These are phyloP conservation scores for Backusella morwellensis DNA, from an alignment of 192 early-diverging fungal species.

Conservation along the genomic window DNA sequence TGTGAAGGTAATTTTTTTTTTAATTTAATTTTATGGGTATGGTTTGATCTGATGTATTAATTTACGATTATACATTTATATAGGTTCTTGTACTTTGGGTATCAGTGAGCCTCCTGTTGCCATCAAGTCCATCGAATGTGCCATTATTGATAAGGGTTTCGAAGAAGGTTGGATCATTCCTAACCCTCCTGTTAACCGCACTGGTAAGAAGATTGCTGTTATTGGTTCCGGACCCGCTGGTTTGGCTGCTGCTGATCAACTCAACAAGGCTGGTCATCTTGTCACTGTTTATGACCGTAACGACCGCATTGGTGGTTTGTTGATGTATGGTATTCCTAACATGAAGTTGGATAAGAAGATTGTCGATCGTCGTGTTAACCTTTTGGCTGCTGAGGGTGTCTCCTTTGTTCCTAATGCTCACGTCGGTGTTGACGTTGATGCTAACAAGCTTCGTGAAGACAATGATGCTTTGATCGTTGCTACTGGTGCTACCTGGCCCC, in stretches of 20 bases:
- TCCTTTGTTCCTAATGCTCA: slow-evolving; percentile 85
- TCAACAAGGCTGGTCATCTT: slow-evolving; percentile 93
- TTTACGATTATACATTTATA: background rate
- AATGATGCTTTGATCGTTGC: slow-evolving; percentile 87
- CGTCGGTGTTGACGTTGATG: slow-evolving; percentile 84
- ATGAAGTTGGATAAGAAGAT: slow-evolving; percentile 99
- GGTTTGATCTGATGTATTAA: background rate
- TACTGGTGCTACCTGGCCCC: slow-evolving; percentile 96
- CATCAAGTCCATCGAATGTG: slow-evolving; percentile 97
- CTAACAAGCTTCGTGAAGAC: slow-evolving; percentile 56
- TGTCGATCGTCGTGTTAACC: slow-evolving; percentile 91
- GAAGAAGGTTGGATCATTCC: slow-evolving; percentile 97
- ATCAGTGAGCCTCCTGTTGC: slow-evolving; percentile 94
- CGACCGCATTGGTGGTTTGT: slow-evolving; percentile 91
- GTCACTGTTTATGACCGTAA: slow-evolving; percentile 98
- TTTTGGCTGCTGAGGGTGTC: slow-evolving; percentile 94
- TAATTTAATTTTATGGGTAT: background rate
- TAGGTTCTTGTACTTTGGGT: slow-evolving; percentile 75
- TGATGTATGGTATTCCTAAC: slow-evolving; percentile 99
- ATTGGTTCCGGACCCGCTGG: slow-evolving; percentile 98
- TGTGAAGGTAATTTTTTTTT: background rate
- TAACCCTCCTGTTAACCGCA: slow-evolving; percentile 71
- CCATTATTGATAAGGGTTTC: slow-evolving; percentile 97
- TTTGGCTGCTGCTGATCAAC: slow-evolving; percentile 92
- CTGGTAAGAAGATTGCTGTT: slow-evolving; percentile 83